Base-by-base conservation (phyloP, 176 grass and related monocot genomes). In the Chrysopogon serrulatus region DNA sequence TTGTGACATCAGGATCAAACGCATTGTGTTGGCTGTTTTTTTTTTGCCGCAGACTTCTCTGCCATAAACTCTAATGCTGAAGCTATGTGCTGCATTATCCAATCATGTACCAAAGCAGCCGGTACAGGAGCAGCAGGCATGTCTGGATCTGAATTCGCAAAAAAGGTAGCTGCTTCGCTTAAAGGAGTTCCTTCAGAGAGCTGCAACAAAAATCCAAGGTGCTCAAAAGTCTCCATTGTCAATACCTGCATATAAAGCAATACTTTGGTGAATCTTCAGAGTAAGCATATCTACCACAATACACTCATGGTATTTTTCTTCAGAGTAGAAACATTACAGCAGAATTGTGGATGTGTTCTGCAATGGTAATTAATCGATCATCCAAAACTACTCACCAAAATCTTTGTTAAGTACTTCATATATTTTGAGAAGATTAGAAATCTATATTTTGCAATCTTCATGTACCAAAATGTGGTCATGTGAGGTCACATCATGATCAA, bases 111-210 rank as follows among this genome's bases (percentile, higher is more conserved):
- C 74, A 96, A 74, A 41, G 90, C 48, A 86, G 90, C 90, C 47
- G 96, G 86, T 71, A 99, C 84, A 73, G 96, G 87, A 79, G 88
- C 93, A 77, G 93, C 96, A 10, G 96, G 96, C 96, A 99, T 99
- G 77, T 91, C 91, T 75, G 93, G 89, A 94, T 99, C 96, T 15
- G 93, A 99, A 84, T 99, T 99, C 43, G 96, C 91, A 79, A 99
- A 99, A 91, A 99, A 99, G 9, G 87, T 87, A 27, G 96, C 93
- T 72, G 83, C 87, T 91, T 99, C 81, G 36, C 73, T 96, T 87
- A 99, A 92, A 49, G 83, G 30, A 85, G 87, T 88, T 73, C 93
- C 96, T 83, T 96, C 93, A 41, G 91, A 73, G 69, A 96, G 90
- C 60, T 90, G 91, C 40, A 99, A 59, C 37, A 99, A 49, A 83